Conservation (phyloP, 306 rosid species). For the Calophaca sinica region DNA sequence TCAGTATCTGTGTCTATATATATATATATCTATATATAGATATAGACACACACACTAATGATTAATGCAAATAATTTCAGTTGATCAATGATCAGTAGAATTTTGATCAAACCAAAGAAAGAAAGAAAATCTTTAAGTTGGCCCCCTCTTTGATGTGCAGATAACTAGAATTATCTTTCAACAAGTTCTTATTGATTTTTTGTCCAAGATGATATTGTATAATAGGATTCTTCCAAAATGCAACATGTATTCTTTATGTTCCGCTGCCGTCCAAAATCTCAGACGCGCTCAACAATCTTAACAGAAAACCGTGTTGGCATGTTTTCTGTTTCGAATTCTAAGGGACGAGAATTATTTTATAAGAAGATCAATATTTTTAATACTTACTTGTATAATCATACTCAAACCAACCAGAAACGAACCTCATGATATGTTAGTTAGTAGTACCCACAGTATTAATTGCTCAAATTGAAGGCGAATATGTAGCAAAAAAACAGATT, state of each 20-base stretch:
- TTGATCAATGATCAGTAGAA: constrained; percentile 34
- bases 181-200: background rate
- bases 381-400: constrained; percentile 19
- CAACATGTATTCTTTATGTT: constrained; percentile 48
- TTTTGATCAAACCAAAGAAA: background rate
- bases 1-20: background rate
- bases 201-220: constrained; percentile 28
- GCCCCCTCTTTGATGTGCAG: constrained; percentile 18
- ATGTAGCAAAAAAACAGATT: constrained; percentile 40
- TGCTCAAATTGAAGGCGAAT: constrained; percentile 39
- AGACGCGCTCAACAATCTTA: constrained; percentile 48
- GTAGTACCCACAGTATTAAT: constrained; percentile 45
- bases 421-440: constrained; percentile 56
- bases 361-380: constrained; percentile 15
- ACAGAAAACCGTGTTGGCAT: constrained; percentile 61
- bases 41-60: too few species aligned
- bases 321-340: constrained; percentile 50
- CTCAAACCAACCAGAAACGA: constrained; percentile 49
- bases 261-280: constrained; percentile 58
- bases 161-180: constrained; percentile 20
- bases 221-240: constrained; percentile 45
- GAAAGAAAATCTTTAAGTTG: constrained; percentile 29
- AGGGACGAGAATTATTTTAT: constrained; percentile 34
- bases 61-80: constrained; percentile 34
- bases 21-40: too few species aligned